These are phyloP conservation scores for Tetraselmis striata DNA, from an alignment of 139 green algal genomes.

Conservation along the genomic window DNA sequence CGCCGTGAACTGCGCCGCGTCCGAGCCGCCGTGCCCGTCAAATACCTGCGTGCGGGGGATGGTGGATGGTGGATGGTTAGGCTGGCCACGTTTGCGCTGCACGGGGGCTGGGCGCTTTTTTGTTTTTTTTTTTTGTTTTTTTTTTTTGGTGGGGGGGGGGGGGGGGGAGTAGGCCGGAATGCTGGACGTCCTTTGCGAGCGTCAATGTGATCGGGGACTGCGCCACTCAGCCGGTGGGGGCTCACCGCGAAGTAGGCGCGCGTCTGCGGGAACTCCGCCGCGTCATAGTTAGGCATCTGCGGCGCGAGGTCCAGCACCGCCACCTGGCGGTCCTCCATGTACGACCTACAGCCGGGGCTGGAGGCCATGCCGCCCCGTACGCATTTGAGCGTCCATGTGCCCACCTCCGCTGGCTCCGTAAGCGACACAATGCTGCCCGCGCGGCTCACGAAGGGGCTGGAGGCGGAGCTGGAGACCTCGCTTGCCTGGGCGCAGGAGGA, in stretches of 20 bases:
- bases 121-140: too few relatives aligned
- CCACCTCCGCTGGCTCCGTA: neutral
- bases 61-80: neutral
- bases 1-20: constrained; percentile 18
- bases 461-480: too few relatives aligned
- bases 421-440: neutral
- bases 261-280: neutral
- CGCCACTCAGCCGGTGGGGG: too few relatives aligned
- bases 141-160: too few relatives aligned
- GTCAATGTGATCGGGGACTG: neutral
- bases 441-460: neutral
- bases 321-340: constrained; percentile 27
- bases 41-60: constrained; percentile 19
- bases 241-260: constrained; percentile 16
- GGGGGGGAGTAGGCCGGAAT: too few relatives aligned
- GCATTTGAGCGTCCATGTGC: neutral
- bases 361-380: constrained; percentile 13
- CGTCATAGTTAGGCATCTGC: neutral
- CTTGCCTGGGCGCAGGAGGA: too few relatives aligned
- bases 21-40: constrained; percentile 26
- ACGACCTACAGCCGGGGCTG: constrained; percentile 1
- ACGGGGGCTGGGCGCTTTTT: neutral
- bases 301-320: constrained; percentile 8
- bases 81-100: neutral
- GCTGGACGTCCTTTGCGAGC: neutral